phyloP scores from a whole-genome alignment of 371 early-diverging fungal species.

The Mucor racemosus region DNA sequence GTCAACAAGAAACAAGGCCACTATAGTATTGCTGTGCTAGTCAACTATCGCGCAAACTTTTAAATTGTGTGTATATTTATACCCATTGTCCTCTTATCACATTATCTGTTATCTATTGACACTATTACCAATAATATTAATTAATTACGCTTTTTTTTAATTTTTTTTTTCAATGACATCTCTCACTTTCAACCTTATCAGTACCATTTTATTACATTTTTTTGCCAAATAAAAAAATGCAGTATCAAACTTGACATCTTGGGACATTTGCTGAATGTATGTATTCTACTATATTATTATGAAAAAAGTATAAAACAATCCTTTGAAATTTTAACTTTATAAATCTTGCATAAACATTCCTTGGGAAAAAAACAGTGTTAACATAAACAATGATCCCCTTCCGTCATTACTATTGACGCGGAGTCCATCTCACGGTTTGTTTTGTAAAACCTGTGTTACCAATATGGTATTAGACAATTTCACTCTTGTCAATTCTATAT shows the following conservation, averaged over 20 bases:
- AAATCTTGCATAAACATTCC: too few species aligned
- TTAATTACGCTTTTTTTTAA: background rate
- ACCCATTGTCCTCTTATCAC: background rate
- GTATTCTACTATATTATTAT: too few species aligned
- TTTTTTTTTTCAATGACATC: background rate
- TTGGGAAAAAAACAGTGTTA: background rate
- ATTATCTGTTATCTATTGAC: background rate
- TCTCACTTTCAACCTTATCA: background rate
- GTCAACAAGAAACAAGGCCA: slow-evolving; percentile 34
- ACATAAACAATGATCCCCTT: background rate
- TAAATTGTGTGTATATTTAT: slow-evolving; percentile 12
- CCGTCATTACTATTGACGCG: background rate
- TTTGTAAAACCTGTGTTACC: slow-evolving; percentile 3
- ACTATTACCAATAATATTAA: background rate
- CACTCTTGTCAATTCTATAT: background rate
- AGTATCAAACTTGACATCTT: too few species aligned
- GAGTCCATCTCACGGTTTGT: background rate
- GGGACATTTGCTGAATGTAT: too few species aligned
- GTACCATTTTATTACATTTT: too few species aligned
- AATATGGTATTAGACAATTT: slow-evolving; percentile 3
- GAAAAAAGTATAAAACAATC: too few species aligned
- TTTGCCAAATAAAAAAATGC: too few species aligned
- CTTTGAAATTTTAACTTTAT: too few species aligned
- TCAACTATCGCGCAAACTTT: slow-evolving; percentile 33
- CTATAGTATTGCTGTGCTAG: slow-evolving; percentile 33